Conservation (phyloP, 2,329 filamentous ascomycete species). For the Sporothrix euskadiensis region DNA sequence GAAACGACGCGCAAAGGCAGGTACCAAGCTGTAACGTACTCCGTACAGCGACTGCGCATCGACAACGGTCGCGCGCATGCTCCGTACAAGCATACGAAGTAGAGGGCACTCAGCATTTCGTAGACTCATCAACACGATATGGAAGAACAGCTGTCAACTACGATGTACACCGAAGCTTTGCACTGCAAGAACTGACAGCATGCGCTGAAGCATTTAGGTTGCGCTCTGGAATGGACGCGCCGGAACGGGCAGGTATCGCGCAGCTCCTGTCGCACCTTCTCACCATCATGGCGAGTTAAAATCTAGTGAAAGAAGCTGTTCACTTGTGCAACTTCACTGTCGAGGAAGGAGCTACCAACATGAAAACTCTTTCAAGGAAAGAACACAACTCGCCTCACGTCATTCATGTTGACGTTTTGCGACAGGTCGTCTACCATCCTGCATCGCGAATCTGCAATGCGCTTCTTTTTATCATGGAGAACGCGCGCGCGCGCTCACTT, state of each 20-base stretch:
- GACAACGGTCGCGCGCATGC: not conserved
- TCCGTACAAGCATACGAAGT: no score
- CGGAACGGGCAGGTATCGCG: slow-evolving; percentile 9
- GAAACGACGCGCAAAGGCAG: not conserved
- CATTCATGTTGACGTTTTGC: not conserved
- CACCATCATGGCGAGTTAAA: not conserved
- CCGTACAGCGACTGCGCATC: not conserved
- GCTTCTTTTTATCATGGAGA: not conserved
- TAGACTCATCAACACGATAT: not conserved
- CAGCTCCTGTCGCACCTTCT: slow-evolving; percentile 8
- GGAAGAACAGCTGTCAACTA: not conserved
- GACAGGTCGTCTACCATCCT: not conserved
- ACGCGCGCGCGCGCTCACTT: not conserved
- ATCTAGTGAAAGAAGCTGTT: not conserved
- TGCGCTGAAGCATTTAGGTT: not conserved
- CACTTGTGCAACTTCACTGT: not conserved
- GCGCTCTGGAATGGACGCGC: slow-evolving; percentile 3
- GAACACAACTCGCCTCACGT: not conserved
- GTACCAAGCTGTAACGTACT: not conserved
- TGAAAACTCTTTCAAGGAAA: not conserved
- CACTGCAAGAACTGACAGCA: no score
- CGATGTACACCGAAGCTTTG: not conserved
- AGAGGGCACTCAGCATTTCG: not conserved
- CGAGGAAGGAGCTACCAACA: not conserved
- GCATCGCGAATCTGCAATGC: not conserved